Conservation (phyloP, 2,329 filamentous ascomycete genomes). For the Sclerotinia subarctica region DNA sequence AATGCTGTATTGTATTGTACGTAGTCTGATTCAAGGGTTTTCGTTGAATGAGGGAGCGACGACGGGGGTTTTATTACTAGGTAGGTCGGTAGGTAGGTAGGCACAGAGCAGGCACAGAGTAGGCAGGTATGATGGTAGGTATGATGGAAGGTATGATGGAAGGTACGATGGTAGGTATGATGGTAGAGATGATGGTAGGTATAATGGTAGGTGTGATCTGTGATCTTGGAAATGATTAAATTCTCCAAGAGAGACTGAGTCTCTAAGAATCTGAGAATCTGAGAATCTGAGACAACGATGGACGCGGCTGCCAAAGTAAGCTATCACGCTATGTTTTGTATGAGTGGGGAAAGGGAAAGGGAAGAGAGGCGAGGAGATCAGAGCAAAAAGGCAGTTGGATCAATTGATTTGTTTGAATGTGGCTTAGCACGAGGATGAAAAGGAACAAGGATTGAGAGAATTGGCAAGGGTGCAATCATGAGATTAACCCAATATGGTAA, state of each 20-base stretch:
- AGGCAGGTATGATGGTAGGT: too few relatives aligned
- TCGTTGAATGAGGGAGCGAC: background rate
- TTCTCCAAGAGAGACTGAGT: too few relatives aligned
- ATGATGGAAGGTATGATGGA: too few relatives aligned
- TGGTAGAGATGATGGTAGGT: too few relatives aligned
- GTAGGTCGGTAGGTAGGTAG: background rate
- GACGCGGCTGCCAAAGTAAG: constrained; percentile 12
- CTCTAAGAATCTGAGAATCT: background rate
- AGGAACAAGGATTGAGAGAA: background rate
- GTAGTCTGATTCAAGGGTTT: background rate
- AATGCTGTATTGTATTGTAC: too few relatives aligned
- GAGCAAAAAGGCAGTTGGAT: background rate
- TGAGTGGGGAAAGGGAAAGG: constrained; percentile 8
- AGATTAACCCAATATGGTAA: constrained; percentile 11
- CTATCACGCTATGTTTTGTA: constrained; percentile 19
- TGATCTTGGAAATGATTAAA: too few relatives aligned
- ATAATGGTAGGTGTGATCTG: too few relatives aligned
- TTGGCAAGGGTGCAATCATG: background rate
- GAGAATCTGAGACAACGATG: background rate
- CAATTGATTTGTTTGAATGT: background rate
- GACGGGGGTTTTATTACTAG: background rate
- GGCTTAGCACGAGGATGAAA: background rate
- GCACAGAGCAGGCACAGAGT: too few relatives aligned
- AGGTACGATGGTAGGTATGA: too few relatives aligned
- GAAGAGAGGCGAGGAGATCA: background rate